These are phyloP conservation scores for Sechiopsis laciniata DNA, from an alignment of 306 rosid genomes.

Conservation along the genomic window DNA sequence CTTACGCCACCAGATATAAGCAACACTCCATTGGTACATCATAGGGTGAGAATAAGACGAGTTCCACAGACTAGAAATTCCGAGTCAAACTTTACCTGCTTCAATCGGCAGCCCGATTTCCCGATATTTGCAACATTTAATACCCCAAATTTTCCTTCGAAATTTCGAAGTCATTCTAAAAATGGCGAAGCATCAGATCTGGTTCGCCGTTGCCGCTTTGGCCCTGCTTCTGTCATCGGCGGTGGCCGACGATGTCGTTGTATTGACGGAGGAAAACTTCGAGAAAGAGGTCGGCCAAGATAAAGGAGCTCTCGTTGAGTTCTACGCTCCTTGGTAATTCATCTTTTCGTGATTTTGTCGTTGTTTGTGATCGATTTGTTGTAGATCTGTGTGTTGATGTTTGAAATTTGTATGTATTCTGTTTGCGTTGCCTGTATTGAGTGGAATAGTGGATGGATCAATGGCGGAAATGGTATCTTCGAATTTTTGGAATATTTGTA, in stretches of 20 bases:
- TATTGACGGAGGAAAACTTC: constrained; percentile 54
- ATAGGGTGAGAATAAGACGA: neutral
- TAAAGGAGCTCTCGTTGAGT: constrained; percentile 75
- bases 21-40: neutral
- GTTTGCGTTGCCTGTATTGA: neutral
- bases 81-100: constrained; percentile 21
- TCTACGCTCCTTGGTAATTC: constrained; percentile 85
- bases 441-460: neutral
- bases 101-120: neutral
- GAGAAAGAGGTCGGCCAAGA: constrained; percentile 77
- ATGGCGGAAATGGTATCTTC: neutral
- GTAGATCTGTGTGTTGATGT: constrained; percentile 7
- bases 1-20: neutral
- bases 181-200: constrained; percentile 44
- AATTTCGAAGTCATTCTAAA: constrained; percentile 13
- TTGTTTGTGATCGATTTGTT: neutral
- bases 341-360: too few relatives aligned
- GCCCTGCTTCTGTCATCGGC: constrained; percentile 38
- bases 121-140: constrained; percentile 6
- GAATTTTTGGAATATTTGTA: neutral
- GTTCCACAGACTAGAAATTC: neutral
- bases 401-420: neutral
- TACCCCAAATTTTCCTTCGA: neutral
- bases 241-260: constrained; percentile 63
- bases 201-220: constrained; percentile 37